Percentiles rank a stretch among this genome's conserved stretches.
phyloP scores from a whole-genome alignment of 805 yeast species.

The Kodamaea hsintzibuensis region DNA sequence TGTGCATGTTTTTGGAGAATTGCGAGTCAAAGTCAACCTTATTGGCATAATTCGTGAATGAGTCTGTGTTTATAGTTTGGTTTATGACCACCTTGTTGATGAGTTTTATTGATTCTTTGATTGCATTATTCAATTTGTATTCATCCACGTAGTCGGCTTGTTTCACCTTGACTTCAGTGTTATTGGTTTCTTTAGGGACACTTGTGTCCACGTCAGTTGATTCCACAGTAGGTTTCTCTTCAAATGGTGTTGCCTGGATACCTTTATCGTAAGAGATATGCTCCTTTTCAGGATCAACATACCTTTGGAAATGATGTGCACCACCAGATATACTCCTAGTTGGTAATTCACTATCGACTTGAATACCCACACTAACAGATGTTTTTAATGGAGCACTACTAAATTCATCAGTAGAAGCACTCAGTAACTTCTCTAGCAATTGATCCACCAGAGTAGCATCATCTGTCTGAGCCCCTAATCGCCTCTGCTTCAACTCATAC shows the following conservation, averaged over 20 bases:
- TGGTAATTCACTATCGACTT: constrained; percentile 21
- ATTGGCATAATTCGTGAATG: constrained; percentile 8
- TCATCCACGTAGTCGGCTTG: constrained; percentile 16
- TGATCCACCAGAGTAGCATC: constrained; percentile 17
- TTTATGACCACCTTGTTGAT: constrained; percentile 20
- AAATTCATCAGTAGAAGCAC: neutral
- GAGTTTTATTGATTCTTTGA: constrained; percentile 25
- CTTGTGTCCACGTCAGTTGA: neutral
- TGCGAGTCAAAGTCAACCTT: constrained; percentile 9
- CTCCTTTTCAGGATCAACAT: constrained; percentile 8
- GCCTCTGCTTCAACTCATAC: constrained; percentile 25
- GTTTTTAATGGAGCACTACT: constrained; percentile 6
- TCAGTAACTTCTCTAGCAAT: constrained; percentile 15
- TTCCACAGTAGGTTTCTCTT: neutral
- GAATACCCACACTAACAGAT: constrained; percentile 27
- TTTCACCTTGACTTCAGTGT: neutral
- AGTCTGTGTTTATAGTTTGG: constrained; percentile 1
- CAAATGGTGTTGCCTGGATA: constrained; percentile 20
- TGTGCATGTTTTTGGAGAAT: neutral
- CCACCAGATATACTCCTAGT: neutral
- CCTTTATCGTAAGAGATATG: constrained; percentile 22
- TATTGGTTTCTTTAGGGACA: neutral
- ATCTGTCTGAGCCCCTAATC: constrained; percentile 14
- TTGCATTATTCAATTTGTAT: constrained; percentile 18
- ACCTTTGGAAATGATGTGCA: neutral